A percentile compares a stretch with the other conserved stretches of the same genome.
Conservation (phyloP, 768 basidiomycete species). For the Hebeloma cylindrosporum region DNA sequence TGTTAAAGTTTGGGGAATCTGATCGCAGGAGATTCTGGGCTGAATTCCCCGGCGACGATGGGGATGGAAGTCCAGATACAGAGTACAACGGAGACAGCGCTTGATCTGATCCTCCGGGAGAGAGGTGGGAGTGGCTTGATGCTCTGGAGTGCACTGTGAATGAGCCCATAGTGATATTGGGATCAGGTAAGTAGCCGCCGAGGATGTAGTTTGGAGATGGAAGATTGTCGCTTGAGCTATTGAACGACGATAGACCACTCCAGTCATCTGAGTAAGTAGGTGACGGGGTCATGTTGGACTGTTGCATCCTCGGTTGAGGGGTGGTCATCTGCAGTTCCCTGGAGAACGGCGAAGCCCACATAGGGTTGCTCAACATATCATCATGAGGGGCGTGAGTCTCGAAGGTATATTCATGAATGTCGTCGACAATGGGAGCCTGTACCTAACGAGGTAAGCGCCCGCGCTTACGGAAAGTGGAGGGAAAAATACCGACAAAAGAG, state of each 20-base stretch:
- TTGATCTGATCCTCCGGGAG: constrained; percentile 19
- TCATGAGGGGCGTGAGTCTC: constrained; percentile 16
- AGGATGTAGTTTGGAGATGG: constrained; percentile 10
- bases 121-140: constrained; percentile 12
- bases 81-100: constrained; percentile 21
- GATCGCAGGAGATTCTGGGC: constrained; percentile 14
- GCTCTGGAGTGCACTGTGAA: constrained; percentile 6
- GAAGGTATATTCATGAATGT: constrained; percentile 18
- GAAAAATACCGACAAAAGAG: constrained; percentile 8
- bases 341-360: constrained; percentile 4
- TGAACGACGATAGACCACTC: constrained; percentile 4
- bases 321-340: too few species aligned
- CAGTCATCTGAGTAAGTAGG: constrained; percentile 2
- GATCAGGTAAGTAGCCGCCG: constrained; percentile 12
- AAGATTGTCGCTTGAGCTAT: constrained; percentile 6
- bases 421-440: constrained; percentile 10
- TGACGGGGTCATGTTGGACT: constrained; percentile 4
- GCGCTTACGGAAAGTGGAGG: neutral
- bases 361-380: neutral
- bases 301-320: constrained; percentile 4
- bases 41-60: constrained; percentile 19
- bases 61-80: constrained; percentile 16
- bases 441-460: neutral
- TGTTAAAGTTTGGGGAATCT: constrained; percentile 20
- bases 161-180: constrained; percentile 9